A percentile compares a stretch with the other conserved stretches of the same genome.
phyloP scores from a whole-genome alignment of 495 filamentous ascomycete genomes.

The Chaetomium cochliodes region DNA sequence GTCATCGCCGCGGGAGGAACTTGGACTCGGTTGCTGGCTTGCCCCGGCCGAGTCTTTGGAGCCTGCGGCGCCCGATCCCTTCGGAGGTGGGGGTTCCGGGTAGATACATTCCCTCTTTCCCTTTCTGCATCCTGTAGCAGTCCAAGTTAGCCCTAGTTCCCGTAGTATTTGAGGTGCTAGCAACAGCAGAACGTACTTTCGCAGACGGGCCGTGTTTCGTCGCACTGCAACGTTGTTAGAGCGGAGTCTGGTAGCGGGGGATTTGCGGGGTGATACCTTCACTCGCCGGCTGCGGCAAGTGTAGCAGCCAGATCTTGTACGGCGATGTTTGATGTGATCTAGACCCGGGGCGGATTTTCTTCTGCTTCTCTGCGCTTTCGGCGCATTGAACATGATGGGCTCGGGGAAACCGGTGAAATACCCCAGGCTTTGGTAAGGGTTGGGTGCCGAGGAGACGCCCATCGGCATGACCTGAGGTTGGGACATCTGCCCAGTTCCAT shows the following conservation, averaged over 20 bases:
- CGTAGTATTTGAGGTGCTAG: slow-evolving; percentile 11
- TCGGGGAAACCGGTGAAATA: slow-evolving; percentile 50
- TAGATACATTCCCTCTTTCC: slow-evolving; percentile 82
- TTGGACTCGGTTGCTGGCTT: slow-evolving; percentile 52
- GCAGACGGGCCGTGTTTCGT: slow-evolving; percentile 82
- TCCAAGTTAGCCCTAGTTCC: slow-evolving; percentile 25
- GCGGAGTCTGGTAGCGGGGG: neutral
- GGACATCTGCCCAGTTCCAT: slow-evolving; percentile 37
- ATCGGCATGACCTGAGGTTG: slow-evolving; percentile 35
- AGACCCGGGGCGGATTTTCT: slow-evolving; percentile 57
- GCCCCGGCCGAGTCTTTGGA: slow-evolving; percentile 49
- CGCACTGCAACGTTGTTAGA: slow-evolving; percentile 57
- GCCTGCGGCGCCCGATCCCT: slow-evolving; percentile 46
- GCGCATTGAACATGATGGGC: slow-evolving; percentile 48
- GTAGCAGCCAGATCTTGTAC: slow-evolving; percentile 91
- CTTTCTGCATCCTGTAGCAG: slow-evolving; percentile 69
- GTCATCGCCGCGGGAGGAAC: slow-evolving; percentile 54
- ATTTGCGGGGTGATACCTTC: slow-evolving; percentile 59
- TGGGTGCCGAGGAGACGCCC: slow-evolving; percentile 36
- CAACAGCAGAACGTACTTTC: slow-evolving; percentile 59
- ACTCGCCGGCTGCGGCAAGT: slow-evolving; percentile 88
- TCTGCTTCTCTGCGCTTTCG: slow-evolving; percentile 55
- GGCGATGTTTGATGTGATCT: slow-evolving; percentile 88
- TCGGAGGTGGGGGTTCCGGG: slow-evolving; percentile 62
- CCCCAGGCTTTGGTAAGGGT: slow-evolving; percentile 45